phyloP scores from a whole-genome alignment of 225 moss, liverwort and hornwort genomes.

The Rhytidiadelphus loreus region DNA sequence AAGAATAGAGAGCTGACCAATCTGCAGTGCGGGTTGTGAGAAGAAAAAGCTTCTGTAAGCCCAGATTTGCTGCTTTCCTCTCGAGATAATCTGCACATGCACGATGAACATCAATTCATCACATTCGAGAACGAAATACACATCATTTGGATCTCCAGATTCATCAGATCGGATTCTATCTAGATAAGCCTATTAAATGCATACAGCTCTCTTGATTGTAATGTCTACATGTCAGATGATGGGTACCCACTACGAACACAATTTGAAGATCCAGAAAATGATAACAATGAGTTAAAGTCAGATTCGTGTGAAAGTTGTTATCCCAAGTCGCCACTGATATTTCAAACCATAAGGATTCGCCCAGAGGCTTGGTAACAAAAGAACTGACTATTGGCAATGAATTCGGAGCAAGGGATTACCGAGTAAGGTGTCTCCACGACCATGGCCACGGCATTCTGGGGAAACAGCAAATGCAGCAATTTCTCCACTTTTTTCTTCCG shows the following conservation, averaged over 20 bases:
- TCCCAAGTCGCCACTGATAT: not conserved
- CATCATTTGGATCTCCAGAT: not conserved
- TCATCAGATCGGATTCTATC: not conserved
- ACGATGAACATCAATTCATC: not conserved
- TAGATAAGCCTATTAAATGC: not conserved
- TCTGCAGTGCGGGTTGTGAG: constrained; percentile 89
- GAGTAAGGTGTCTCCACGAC: constrained; percentile 74
- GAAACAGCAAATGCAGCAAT: constrained; percentile 93
- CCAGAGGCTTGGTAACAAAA: not conserved
- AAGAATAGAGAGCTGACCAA: constrained; percentile 35
- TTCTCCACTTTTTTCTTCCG: constrained; percentile 68
- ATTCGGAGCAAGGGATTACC: constrained; percentile 30
- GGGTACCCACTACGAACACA: not conserved
- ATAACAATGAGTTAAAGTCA: not conserved
- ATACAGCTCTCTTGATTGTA: not conserved
- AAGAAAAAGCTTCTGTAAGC: constrained; percentile 63
- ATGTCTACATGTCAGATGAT: not conserved
- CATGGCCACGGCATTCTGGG: constrained; percentile 84
- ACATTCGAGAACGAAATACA: not conserved
- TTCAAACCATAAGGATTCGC: not conserved
- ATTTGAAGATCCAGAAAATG: not conserved
- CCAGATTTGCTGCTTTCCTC: constrained; percentile 53
- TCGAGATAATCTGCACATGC: constrained; percentile 56
- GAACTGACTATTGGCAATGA: not conserved
- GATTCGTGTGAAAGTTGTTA: not conserved